Evolutionary conservation across 1,284 basidiomycete genomes (phyloP), one percentile per base, ranked within the genome.

Genomic region (Xerocomus amazonicus): DNA sequence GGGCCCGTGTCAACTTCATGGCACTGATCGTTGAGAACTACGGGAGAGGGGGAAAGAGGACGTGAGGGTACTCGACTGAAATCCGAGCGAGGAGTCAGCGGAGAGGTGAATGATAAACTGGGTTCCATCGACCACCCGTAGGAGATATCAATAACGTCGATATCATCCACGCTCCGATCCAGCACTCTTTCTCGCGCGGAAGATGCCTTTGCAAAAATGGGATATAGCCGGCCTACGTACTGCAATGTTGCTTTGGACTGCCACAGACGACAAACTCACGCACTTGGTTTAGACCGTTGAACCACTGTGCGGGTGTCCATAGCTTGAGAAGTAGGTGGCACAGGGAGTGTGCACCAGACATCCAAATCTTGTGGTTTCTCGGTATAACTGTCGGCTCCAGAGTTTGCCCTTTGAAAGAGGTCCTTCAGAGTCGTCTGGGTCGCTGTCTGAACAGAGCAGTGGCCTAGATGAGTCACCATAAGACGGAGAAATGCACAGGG

Each of bases 361-460:
- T 33, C 23, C 36, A 16, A 9, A 9, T 47, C 52, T 28, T 52
- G 54, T 27, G 14, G 26, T 28, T 47, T 45, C n/a, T 3, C 46
- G 3, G 31, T 7, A 27, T 36, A 9, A 3, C 33, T 41, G 38
- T 26, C 17, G 1, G 9, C 16, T 1, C 45, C 32, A 3, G 50
- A 29, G n/a, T 56, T 48, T 6, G 48, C 56, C 43, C 35, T 66
- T 52, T 51, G 62, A 48, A 66, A 68, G 44, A 57, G 55, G 19
- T 55, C 53, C 36, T 47, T 54, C 6, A 66, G 55, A 10, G 66
- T 67, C 33, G 55, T 56, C 32, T 70, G 64, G 28, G 47, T 50
- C 7, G 54, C 33, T 27, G 53, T 23, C 67, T 66, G 45, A 19
- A 39, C 42, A 14, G 38, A 23, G 38, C 19, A 1, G 29, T 49